Percentiles rank a stretch among this genome's conserved stretches.
These are phyloP conservation scores for Gyrodon lividus DNA, from an alignment of 768 basidiomycete species.

Conservation along the genomic window DNA sequence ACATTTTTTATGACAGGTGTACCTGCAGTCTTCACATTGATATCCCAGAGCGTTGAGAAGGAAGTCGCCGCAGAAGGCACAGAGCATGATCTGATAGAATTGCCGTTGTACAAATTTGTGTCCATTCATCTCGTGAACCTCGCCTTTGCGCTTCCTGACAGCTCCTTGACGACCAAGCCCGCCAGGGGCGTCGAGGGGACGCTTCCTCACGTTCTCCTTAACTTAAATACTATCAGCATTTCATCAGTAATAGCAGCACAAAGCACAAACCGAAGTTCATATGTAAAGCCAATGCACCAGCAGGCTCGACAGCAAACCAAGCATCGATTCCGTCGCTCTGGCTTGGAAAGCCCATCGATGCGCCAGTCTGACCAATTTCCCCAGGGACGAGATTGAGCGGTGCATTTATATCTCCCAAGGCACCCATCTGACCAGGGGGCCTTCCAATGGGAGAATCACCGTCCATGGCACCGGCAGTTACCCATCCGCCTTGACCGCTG, in stretches of 20 bases:
- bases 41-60: conserved; percentile 96
- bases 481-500: conserved; percentile 88
- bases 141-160: conserved; percentile 95
- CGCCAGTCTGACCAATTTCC: conserved; percentile 27
- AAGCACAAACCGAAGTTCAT: conserved; percentile 83
- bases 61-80: conserved; percentile 97
- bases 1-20: conserved; percentile 99
- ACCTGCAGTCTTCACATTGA: conserved; percentile 99
- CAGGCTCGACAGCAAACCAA: conserved; percentile 97
- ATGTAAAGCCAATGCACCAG: conserved; percentile 85
- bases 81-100: conserved; percentile 98
- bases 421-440: conserved; percentile 49
- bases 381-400: conserved; percentile 39
- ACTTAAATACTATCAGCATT: conserved; percentile 47
- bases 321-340: conserved; percentile 83
- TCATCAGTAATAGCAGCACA: background rate
- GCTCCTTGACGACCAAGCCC: conserved; percentile 98
- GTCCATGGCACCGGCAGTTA: conserved; percentile 89
- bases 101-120: conserved; percentile 97
- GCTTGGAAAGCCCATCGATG: conserved; percentile 19
- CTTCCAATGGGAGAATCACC: conserved; percentile 50
- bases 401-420: conserved; percentile 44
- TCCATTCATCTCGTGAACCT: conserved; percentile 99
- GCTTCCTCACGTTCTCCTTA: conserved; percentile 96
- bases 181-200: conserved; percentile 87